Conservation (phyloP, 2,329 filamentous ascomycete genomes). For the Dothidotthia symphoricarpi region DNA sequence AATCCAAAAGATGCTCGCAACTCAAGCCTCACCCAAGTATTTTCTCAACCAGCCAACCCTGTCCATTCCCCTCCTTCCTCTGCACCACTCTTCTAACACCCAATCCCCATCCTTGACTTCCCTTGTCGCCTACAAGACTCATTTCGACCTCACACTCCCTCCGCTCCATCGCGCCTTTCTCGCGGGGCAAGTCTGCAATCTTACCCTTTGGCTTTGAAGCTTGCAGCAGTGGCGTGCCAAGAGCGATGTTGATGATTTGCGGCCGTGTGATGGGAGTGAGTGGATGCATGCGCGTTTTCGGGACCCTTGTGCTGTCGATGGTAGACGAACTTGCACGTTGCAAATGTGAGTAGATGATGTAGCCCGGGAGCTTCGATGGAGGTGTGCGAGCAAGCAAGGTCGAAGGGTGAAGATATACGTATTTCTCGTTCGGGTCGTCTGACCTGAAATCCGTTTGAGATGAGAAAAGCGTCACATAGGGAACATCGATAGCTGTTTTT, state of each 20-base stretch:
- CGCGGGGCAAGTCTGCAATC: slow-evolving; percentile 51
- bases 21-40: slow-evolving; percentile 36
- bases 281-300: slow-evolving; percentile 80
- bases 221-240: slow-evolving; percentile 77
- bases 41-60: slow-evolving; percentile 71
- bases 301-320: slow-evolving; percentile 37
- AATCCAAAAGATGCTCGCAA: no score
- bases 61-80: slow-evolving; percentile 63
- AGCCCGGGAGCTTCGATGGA: slow-evolving; percentile 65
- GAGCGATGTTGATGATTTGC: slow-evolving; percentile 75
- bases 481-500: slow-evolving; percentile 83
- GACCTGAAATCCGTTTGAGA: slow-evolving; percentile 49
- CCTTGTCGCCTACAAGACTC: slow-evolving; percentile 67
- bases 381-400: slow-evolving; percentile 69
- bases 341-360: slow-evolving; percentile 82
- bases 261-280: slow-evolving; percentile 74
- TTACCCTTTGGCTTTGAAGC: slow-evolving; percentile 93
- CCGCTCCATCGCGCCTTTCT: slow-evolving; percentile 45
- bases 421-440: slow-evolving; percentile 55
- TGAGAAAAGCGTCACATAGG: slow-evolving; percentile 82
- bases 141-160: slow-evolving; percentile 84
- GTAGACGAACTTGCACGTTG: slow-evolving; percentile 62
- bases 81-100: slow-evolving; percentile 83
- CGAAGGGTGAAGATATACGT: slow-evolving; percentile 84
- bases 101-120: slow-evolving; percentile 75